Evolutionary conservation across 2,329 filamentous ascomycete species (phyloP), one percentile per base, ranked within the genome.

Genomic region (Xylariaceae sp.): DNA sequence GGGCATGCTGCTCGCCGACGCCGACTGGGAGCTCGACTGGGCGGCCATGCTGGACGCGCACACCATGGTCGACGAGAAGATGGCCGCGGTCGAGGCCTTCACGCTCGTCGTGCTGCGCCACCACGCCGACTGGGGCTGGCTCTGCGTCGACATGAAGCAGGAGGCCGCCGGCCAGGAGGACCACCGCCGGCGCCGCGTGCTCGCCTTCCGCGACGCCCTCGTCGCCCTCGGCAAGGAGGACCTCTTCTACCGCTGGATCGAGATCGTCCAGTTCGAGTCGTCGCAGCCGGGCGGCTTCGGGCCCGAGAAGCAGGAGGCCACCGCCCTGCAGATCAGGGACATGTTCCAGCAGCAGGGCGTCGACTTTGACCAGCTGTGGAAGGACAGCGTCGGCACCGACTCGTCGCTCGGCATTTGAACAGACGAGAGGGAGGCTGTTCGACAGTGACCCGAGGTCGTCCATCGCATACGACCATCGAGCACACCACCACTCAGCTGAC

Each of bases 171-270:
- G 64, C 13, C 57, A 62, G 2, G 63, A 62, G 44, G 79, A 83
- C 38, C 71, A 78, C 40, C 72, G 74, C 30, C 65, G 79, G 45
- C 74, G 78, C 42, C 86, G 92, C 59, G 80, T 95, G 7, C 75
- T 92, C 42, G 71, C 73, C 3, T 93, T 95, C 56, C 80, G 85
- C 48, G 82, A 92, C 27, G 77, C 78, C 14, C 68, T 95, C 46
- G 70, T 74, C 2, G 70, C 70, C 3, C 68, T 92, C 58, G 87
- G 83, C 27, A 94, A 94, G 60, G 89, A 94, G 57, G 78, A 83
- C 43, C 58, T 95, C 33, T 95, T 95, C 63, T 94, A 84, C 63
- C 77, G 82, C 35, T 94, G 88, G 87, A 84, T 94, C 31, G 89
- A 95, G 64, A 73, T 93, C 52, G 79, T 95, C 31, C 88, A 95